Evolutionary conservation across 2,329 filamentous ascomycete genomes (phyloP).

Genomic region (Teratosphaeria nubilosa): DNA sequence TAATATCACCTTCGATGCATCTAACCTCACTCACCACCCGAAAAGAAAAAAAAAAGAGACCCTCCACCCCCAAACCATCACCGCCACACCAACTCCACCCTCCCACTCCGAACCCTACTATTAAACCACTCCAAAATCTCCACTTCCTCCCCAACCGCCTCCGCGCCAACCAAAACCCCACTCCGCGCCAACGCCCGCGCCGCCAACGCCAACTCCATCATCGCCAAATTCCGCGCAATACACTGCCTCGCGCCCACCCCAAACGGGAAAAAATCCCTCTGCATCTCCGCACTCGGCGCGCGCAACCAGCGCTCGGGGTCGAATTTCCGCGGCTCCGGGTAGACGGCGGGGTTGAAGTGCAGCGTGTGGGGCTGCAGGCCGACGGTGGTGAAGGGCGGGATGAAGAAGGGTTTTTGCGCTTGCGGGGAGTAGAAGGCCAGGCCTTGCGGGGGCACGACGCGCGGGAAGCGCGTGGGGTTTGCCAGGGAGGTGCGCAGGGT

Average conservation of each 20-base stretch:
- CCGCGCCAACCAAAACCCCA: slow-evolving; percentile 37
- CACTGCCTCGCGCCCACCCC: slow-evolving; percentile 40
- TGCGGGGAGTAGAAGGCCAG: slow-evolving; percentile 20
- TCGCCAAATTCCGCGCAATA: slow-evolving; percentile 42
- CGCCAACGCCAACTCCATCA: slow-evolving; percentile 33
- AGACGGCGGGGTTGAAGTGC: slow-evolving; percentile 37
- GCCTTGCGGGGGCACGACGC: slow-evolving; percentile 35
- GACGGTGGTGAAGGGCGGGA: slow-evolving; percentile 37
- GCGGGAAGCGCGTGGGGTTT: slow-evolving; percentile 42
- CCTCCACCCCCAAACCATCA: not conserved
- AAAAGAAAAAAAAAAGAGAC: too few species aligned
- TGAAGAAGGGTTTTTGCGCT: slow-evolving; percentile 6
- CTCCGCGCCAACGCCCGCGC: slow-evolving; percentile 34
- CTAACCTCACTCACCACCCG: too few species aligned
- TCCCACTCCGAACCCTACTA: slow-evolving; percentile 40
- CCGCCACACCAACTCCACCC: slow-evolving; percentile 32
- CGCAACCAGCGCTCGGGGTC: slow-evolving; percentile 41
- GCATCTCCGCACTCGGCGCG: slow-evolving; percentile 27
- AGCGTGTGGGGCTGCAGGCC: slow-evolving; percentile 37
- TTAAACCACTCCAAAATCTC: slow-evolving; percentile 50
- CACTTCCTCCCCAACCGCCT: slow-evolving; percentile 30
- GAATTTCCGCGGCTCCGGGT: slow-evolving; percentile 34
- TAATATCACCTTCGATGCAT: too few species aligned
- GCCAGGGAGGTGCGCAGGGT: slow-evolving; percentile 42
- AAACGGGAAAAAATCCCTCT: slow-evolving; percentile 39